phyloP scores from a whole-genome alignment of 768 basidiomycete species.

The Lactarius trivialis region DNA sequence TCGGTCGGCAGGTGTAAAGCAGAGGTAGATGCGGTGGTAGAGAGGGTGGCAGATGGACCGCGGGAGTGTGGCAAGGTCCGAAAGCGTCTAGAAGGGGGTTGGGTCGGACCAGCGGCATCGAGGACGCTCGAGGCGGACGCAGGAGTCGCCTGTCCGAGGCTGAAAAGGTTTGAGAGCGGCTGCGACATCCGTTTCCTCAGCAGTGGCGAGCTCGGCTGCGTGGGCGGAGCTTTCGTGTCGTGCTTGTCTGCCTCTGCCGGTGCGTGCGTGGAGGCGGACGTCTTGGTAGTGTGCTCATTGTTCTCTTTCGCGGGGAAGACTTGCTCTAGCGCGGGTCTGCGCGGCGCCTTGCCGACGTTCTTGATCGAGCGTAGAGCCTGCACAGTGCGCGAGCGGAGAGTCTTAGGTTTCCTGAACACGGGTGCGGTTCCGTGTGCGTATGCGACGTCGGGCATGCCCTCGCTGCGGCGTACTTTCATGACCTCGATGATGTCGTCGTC shows the following conservation, averaged over 20 bases:
- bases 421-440: conserved; percentile 21
- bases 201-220: conserved; percentile 24
- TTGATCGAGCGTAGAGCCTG: conserved; percentile 34
- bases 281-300: background rate
- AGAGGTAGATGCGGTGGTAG: conserved; percentile 12
- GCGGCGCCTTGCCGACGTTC: conserved; percentile 28
- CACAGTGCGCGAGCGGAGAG: conserved; percentile 31
- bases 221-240: conserved; percentile 14
- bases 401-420: conserved; percentile 29
- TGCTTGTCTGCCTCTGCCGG: conserved; percentile 1
- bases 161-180: conserved; percentile 29
- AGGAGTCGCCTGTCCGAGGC: conserved; percentile 19
- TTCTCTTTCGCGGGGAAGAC: conserved; percentile 12
- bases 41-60: conserved; percentile 4
- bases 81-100: conserved; percentile 2
- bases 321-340: conserved; percentile 17
- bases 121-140: background rate
- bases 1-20: conserved; percentile 12
- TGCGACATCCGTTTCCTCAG: conserved; percentile 26
- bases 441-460: conserved; percentile 27
- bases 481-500: conserved; percentile 34
- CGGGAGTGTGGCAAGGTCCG: conserved; percentile 15
- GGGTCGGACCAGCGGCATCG: background rate
- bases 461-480: conserved; percentile 30
- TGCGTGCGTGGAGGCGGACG: background rate